Evolutionary conservation across 305 asterid genomes (phyloP), one percentile per base, ranked within the genome.

Genomic region (Solanum aculeatissimum): DNA sequence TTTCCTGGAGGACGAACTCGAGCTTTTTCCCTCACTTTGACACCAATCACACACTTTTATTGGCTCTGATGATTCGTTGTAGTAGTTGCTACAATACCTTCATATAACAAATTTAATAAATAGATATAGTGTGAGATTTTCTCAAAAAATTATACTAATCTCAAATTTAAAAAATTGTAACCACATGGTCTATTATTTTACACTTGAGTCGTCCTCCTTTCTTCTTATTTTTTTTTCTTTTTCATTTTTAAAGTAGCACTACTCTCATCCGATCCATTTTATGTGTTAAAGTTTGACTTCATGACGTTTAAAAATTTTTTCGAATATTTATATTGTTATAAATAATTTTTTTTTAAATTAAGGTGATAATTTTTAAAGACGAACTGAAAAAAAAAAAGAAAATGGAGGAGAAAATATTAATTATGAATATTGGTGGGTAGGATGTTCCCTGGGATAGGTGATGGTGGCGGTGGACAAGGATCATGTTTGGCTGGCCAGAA

Each of bases 31-130:
- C 69, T 93, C 92, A 55, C 89, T 77, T 86, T 75, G 90, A 85
- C 96, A 93, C 96, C 94, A 93, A 4, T 91, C 93, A 75, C 96
- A 91, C 5, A 85, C 85, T 60, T 87, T 85, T 9, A 88, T 83
- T 4, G 86, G 42, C 85, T 86, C 90, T 1, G 88, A 60, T 3
- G 47, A 1, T 81, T 90, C 89, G n/a, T 87, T 81, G 83, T 90
- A 90, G 69, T 89, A 87, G 85, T 89, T 93, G 85, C 94, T 90
- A 87, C 96, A 92, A 32, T 92, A 92, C 88, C 96, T 92, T 62
- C 38, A 62, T 19, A 75, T 29, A 7, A 40, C 45, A 32, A 47
- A 74, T 74, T 45, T 25, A 40, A 83, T 4, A 16, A 58, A 45
- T 81, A 57, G 43, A 53, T 27, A 19, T 42, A 69, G 23, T 18